Base-by-base conservation (phyloP, 2,329 filamentous ascomycete genomes). In the Hawksworthiomyces lignivorus region DNA sequence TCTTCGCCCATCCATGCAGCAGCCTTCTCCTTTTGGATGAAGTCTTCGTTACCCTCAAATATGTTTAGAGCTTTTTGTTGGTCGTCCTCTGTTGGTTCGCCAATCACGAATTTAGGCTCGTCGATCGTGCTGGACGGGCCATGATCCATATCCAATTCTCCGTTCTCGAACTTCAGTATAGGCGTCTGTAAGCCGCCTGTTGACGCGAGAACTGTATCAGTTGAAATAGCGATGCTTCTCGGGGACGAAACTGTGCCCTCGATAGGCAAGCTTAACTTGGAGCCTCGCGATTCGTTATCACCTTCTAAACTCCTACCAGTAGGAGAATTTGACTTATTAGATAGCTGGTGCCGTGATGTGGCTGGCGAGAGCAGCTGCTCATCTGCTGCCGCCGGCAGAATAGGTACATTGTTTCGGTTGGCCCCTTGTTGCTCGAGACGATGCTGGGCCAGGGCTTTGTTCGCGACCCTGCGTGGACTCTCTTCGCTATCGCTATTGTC, bases 1-100 rank as follows among this genome's bases (percentile, higher is more conserved):
- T 82, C 77, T 53, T 92, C 87, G 52, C 92, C 92, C 63, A 96
- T 81, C 81, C 87, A 94, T 21, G 87, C 76, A 20, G 89, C 88
- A 14, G 89, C 87, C 57, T 84, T 82, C 24, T 83, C 79, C 55
- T 87, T 88, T 30, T 74, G 73, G 18, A 92, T 80, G 46, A 89
- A 84, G 39, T 87, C 81, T 56, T 95, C 88, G 46, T 82, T 78
- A 29, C 89, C 88, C 43, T 90, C 82, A 57, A 78, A 97, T 30
- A 98, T 87, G 55, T 80, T 82, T 52, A 81, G 75, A 1, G 90
- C 92, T 57, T 84, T 86, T 51, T 84, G 77, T 17, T 75, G 72
- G 52, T 95, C 88, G 44, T 84, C 80, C 28, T 80, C 75, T 1
- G 77, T 73, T 7, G 75, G 75, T 19, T 77, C 71, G 24, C 75